Evolutionary conservation across 1,139 yeast genomes (phyloP).

Genomic region (Diutina catenulata): DNA sequence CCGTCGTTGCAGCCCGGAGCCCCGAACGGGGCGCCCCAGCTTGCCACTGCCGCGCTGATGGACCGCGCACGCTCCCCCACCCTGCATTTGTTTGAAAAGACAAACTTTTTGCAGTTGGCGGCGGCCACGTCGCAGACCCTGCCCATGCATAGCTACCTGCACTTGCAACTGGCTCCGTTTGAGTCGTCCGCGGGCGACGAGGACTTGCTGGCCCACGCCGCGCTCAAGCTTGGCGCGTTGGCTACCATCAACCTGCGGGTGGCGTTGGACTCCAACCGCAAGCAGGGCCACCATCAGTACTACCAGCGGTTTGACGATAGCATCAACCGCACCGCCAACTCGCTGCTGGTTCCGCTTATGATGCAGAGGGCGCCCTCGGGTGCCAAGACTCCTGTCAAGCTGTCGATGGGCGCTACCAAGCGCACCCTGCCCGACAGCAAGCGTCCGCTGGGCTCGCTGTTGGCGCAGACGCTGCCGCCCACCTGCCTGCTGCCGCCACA

Average conservation of each 20-base stretch:
- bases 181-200: constrained; percentile 10
- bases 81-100: constrained; percentile 33
- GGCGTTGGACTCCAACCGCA: constrained; percentile 44
- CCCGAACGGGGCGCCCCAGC: constrained; percentile 25
- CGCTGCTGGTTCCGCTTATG: constrained; percentile 26
- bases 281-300: constrained; percentile 13
- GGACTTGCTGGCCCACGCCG: constrained; percentile 30
- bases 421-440: constrained; percentile 6
- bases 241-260: constrained; percentile 53
- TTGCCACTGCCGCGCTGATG: constrained; percentile 7
- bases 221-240: constrained; percentile 47
- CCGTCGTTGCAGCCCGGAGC: constrained; percentile 17
- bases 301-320: constrained; percentile 21
- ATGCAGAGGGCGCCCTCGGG: constrained; percentile 9
- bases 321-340: constrained; percentile 24
- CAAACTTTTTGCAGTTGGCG: constrained; percentile 33
- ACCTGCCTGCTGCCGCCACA: background rate
- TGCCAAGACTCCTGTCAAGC: constrained; percentile 6
- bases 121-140: constrained; percentile 19
- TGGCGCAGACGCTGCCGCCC: constrained; percentile 1
- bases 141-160: constrained; percentile 14
- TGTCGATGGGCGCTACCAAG: constrained; percentile 5
- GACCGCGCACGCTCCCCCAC: constrained; percentile 34
- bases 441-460: constrained; percentile 10
- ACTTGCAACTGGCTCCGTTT: constrained; percentile 8